Conservation (phyloP, 177 flowering plant species). For the Vitis hybrid region DNA sequence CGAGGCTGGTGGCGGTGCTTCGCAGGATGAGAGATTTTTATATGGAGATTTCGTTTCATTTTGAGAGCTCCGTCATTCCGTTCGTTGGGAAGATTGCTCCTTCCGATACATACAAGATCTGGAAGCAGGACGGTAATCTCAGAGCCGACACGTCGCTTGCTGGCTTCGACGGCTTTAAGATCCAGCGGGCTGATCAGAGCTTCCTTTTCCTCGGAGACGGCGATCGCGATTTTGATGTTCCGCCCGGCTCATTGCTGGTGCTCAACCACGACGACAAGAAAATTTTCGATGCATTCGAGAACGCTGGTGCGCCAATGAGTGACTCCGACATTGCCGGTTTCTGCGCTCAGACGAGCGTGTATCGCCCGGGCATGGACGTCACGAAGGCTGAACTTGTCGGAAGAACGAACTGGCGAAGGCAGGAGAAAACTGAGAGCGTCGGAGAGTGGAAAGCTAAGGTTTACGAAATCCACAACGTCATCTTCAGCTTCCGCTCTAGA, state of each 20-base stretch:
- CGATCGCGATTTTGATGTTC: slow-evolving; percentile 30
- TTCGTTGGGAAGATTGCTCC: slow-evolving; percentile 92
- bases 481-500: slow-evolving; percentile 76
- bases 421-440: slow-evolving; percentile 74
- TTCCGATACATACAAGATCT: slow-evolving; percentile 88
- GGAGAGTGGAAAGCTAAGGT: slow-evolving; percentile 90
- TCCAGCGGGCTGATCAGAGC: slow-evolving; percentile 87
- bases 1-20: slow-evolving; percentile 68
- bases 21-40: slow-evolving; percentile 91
- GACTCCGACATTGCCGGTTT: slow-evolving; percentile 63
- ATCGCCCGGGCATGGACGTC: slow-evolving; percentile 94
- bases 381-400: slow-evolving; percentile 73
- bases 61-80: slow-evolving; percentile 91
- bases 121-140: slow-evolving; percentile 89
- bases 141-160: slow-evolving; percentile 88
- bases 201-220: slow-evolving; percentile 85
- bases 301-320: slow-evolving; percentile 70
- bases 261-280: slow-evolving; percentile 63
- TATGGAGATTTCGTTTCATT: slow-evolving; percentile 92
- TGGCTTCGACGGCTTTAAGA: slow-evolving; percentile 90
- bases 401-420: slow-evolving; percentile 81
- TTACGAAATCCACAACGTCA: slow-evolving; percentile 78
- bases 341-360: slow-evolving; percentile 69
- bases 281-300: slow-evolving; percentile 79
- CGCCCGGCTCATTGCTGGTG: slow-evolving; percentile 63